Base-by-base conservation (phyloP, 371 early-diverging fungal species). In the Mucor ambiguus region DNA sequence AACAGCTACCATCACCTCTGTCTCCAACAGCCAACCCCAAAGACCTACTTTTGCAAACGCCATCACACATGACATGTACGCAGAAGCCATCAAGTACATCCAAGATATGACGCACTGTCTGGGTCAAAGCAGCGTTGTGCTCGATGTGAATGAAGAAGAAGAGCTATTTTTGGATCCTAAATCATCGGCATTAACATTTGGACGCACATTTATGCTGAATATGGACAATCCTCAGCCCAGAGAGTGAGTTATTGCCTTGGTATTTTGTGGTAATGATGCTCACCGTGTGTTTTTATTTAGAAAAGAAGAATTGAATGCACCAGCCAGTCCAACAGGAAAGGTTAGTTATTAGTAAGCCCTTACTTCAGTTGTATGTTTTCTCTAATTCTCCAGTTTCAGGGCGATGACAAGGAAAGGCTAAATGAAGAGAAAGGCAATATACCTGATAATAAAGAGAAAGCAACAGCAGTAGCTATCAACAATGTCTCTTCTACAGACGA, bases 31-130 rank as follows among this genome's bases (percentile, higher is more conserved):
- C 18, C 41, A 38, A 38, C 38, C 6, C 4, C 52, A 28, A 0
- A 20, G 58, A 1, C 33, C 63, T 1, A 63, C 65, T 2, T 72
- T 77, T 63, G 61, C 70, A 0, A 72, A 58, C 29, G 54, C 77
- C 3, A 69, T 75, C 10, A 68, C 49, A n/a, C 71, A 75, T 35
- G 74, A 82, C n/a, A 76, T 77, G 71, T 82, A 79, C 60, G 49
- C 77, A 1, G 75, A 82, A 38, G 73, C 75, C 1, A 79, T 82
- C 33, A 58, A 64, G 9, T 69, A 56, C 16, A 69, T 79, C 14
- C 69, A 69, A 44, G 73, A 74, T 12, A 70, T 79, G 56, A 64
- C 69, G 6, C 46, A 41, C 10, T 71, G 74, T 37, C 55, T 82
- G 6, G 77, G 82, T 11, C 66, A 70, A 29, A 74, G 68, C 55